Evolutionary conservation across 177 flowering plant genomes (phyloP), one percentile per base, ranked within the genome.

Genomic region (Vitis hybrid): DNA sequence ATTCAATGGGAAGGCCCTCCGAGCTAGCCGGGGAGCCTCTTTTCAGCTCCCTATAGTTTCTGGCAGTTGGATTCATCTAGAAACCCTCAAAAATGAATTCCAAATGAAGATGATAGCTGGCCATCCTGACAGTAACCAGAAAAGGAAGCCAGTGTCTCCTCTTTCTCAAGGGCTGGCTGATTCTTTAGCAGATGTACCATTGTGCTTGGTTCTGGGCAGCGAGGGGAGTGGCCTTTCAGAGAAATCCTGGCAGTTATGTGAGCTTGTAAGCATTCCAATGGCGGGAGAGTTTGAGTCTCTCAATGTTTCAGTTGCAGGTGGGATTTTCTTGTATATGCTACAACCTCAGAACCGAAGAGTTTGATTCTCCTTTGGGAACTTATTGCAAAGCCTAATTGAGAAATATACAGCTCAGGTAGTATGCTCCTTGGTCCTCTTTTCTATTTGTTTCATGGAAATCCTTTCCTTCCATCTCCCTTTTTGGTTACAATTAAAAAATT

Each of bases 281-380:
- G 82, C 84, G 0, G 97, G 88, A 56, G 73, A 81, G 3, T 92
- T 82, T 48, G 98, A 94, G 79, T 94, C 98, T 39, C 95, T 94
- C 10, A 94, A 94, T 83, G 97, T 94, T 60, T 88, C 98, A 1
- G 93, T 94, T 62, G 98, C 97, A 3, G 98, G 98, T 56, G 98
- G 98, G 9, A 94, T 94, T 77, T 92, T 94, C 78, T 72, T 94
- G 87, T 89, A 77, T 65, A 78, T 87, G 90, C 73, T 94, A 58
- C 93, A 79, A 73, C 69, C 79, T 60, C 48, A 65, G 45, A 50
- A 67, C 62, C 29, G 13, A 57, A 65, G n/a, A 39, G 31, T 29
- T 29, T 39, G 48, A 39, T 39, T 39, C 48, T 39, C 48, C 9
- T 39, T 39, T 39, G 48, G 48, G 48, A 39, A 39, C 48, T 7